Evolutionary conservation across 2,329 filamentous ascomycete genomes (phyloP).

Genomic region (Phoma herbarum): DNA sequence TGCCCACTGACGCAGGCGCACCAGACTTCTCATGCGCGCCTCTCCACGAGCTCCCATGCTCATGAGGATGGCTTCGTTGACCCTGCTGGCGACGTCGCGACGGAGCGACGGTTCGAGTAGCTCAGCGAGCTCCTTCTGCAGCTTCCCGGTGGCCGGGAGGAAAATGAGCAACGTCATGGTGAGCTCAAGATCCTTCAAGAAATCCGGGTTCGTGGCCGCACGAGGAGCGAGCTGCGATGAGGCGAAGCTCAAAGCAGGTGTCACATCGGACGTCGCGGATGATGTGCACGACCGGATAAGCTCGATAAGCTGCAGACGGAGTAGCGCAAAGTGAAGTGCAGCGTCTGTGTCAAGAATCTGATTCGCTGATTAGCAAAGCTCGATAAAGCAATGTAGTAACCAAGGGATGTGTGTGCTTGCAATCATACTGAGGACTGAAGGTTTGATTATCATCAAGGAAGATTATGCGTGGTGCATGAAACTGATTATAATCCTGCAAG

Average conservation of each 20-base stretch:
- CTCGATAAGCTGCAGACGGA: conserved; percentile 92
- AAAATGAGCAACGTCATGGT: conserved; percentile 95
- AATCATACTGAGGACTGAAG: conserved; percentile 89
- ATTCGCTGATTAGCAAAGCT: conserved; percentile 34
- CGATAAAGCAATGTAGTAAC: conserved; percentile 16
- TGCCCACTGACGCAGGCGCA: conserved; percentile 85
- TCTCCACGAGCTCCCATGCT: conserved; percentile 77
- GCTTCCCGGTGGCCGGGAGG: conserved; percentile 70
- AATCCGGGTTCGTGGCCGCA: conserved; percentile 81
- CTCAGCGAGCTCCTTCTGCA: conserved; percentile 77
- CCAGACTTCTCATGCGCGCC: conserved; percentile 81
- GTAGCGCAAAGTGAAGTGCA: conserved; percentile 84
- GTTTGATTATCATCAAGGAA: conserved; percentile 86
- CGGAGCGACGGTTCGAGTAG: conserved; percentile 83
- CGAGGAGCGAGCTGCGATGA: conserved; percentile 86
- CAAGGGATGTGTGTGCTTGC: conserved; percentile 27
- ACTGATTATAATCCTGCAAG: conserved; percentile 92
- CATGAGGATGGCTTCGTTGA: conserved; percentile 87
- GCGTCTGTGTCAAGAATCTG: conserved; percentile 89
- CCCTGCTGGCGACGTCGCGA: conserved; percentile 81
- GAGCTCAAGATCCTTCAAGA: conserved; percentile 85
- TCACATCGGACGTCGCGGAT: conserved; percentile 74
- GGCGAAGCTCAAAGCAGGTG: conserved; percentile 84
- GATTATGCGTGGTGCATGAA: conserved; percentile 99
- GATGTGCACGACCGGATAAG: conserved; percentile 81